phyloP scores from a whole-genome alignment of 345 rosid species.

The Lenwebbia sp. region DNA sequence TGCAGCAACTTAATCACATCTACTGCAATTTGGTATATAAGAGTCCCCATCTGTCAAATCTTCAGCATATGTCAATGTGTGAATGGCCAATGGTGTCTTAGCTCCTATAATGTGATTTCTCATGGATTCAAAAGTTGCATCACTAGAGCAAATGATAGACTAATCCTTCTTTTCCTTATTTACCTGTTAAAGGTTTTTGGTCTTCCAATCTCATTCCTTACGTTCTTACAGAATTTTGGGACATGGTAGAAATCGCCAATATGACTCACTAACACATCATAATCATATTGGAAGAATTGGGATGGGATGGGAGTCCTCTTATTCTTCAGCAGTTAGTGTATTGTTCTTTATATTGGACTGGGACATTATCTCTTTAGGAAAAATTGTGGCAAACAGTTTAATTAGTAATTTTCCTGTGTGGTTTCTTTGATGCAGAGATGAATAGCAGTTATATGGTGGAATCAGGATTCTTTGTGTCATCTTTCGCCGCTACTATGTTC shows the following conservation, averaged over 20 bases:
- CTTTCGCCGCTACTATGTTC: constrained; percentile 64
- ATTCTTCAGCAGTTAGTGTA: neutral
- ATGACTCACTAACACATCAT: neutral
- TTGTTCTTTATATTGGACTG: neutral
- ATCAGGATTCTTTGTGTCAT: constrained; percentile 71
- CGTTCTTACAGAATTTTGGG: neutral
- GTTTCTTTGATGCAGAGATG: constrained; percentile 21
- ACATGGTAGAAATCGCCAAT: neutral
- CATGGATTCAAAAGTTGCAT: neutral
- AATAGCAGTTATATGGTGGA: constrained; percentile 49
- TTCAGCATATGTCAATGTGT: neutral
- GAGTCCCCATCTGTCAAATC: neutral
- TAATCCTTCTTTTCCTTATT: neutral
- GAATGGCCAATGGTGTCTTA: neutral
- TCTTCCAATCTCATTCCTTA: neutral
- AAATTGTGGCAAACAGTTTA: neutral
- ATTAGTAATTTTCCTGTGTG: neutral
- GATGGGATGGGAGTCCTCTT: neutral
- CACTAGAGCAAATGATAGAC: neutral
- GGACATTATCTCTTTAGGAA: neutral
- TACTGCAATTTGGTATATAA: neutral
- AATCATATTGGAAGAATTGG: neutral
- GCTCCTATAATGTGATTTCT: neutral
- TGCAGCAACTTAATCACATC: neutral
- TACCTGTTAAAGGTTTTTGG: neutral